Percentiles rank a stretch among this genome's conserved stretches.
Evolutionary conservation across 441 rosid genomes (phyloP).

Genomic region (Gossypium trilobum): DNA sequence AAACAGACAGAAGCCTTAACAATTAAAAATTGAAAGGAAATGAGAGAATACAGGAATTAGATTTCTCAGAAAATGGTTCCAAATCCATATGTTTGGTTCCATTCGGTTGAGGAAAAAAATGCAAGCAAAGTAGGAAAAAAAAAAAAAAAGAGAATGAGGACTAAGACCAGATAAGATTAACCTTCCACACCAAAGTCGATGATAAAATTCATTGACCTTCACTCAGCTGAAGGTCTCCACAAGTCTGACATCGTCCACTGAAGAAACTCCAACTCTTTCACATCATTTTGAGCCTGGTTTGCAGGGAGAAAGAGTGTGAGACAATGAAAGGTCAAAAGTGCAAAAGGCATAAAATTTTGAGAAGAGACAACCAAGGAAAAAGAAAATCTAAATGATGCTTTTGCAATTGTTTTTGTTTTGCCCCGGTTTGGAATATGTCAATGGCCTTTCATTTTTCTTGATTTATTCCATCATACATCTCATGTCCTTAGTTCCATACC

Average conservation of each 20-base stretch:
- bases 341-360: neutral
- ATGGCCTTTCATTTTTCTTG: neutral
- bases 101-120: neutral
- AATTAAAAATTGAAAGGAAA: neutral
- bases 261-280: constrained; percentile 5
- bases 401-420: neutral
- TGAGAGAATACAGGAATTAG: neutral
- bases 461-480: neutral
- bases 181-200: neutral
- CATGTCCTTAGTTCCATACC: neutral
- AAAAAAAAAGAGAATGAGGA: neutral
- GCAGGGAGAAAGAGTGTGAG: neutral
- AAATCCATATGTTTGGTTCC: neutral
- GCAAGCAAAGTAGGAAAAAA: neutral
- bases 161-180: neutral
- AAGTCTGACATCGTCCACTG: constrained; percentile 1
- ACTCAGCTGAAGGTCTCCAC: constrained; percentile 1
- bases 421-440: neutral
- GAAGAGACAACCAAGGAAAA: neutral
- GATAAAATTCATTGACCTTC: neutral
- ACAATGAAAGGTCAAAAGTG: neutral
- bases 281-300: neutral
- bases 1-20: neutral
- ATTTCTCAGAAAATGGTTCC: neutral
- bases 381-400: neutral